Base-by-base conservation (phyloP, 2,329 filamentous ascomycete genomes). In the Chrysoporthe deuterocubensis region DNA sequence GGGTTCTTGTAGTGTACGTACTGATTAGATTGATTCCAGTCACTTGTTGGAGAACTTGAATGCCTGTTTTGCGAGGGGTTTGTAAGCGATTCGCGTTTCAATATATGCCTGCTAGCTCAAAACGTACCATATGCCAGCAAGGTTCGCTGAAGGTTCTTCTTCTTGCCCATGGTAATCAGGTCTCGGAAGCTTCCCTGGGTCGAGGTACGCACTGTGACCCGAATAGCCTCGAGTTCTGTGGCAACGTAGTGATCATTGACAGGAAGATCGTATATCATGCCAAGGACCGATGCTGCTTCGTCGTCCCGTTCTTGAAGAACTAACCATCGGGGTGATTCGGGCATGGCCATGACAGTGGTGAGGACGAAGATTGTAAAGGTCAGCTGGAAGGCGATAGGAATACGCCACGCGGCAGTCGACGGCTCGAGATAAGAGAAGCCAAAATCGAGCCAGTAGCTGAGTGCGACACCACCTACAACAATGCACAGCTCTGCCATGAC, bases 141-240 rank as follows among this genome's bases (percentile, higher is more conserved):
- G 2, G 71, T 72, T 34, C 72, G 72, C 50, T 74, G 72, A 4
- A 74, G 64, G 40, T 73, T 71, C 58, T 71, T 67, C 50, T 74
- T 62, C 60, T 67, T 67, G 66, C 63, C 65, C 63, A 67, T 70
- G 21, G 68, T 70, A 58, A 71, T 73, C 14, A 68, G 66, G 40
- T 72, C 71, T 18, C 64, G 14, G 7, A 46, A 46, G 11, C 14
- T 46, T 46, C 44, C 44, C 44, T 46, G 16, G 44, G 16, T 46
- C 44, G 16, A 46, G 16, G 4, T 21, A 21, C 21, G 21, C 21
- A 18, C 44, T 18, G 44, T 46, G 44, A 16, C 44, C 44, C 18
- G 16, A 18, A 46, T 18, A 14, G 16, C 44, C 16, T 46, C 3
- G 16, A 46, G 18, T 18, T 46, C 14, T 6, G 44, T 18, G 14